Conservation (phyloP, 1,139 yeast genomes). For the Nadsonia starkeyi-henricii region DNA sequence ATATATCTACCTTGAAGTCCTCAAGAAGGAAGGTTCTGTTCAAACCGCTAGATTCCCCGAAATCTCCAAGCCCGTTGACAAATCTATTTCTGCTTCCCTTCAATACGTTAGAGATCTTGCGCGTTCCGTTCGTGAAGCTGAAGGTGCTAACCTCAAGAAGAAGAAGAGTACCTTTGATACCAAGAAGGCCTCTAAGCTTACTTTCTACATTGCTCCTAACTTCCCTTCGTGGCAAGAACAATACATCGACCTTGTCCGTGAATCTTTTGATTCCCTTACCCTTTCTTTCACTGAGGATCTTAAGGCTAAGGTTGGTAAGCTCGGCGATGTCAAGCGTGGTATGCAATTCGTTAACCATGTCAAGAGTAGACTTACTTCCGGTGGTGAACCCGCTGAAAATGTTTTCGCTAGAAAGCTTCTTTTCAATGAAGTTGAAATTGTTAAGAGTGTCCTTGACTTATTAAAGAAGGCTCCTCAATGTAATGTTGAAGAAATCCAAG, state of each 20-base stretch:
- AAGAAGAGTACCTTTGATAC: constrained; percentile 77
- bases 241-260: constrained; percentile 73
- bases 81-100: constrained; percentile 49
- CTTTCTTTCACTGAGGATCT: constrained; percentile 22
- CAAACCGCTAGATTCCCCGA: constrained; percentile 73
- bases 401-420: constrained; percentile 81
- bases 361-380: constrained; percentile 54
- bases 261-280: constrained; percentile 41
- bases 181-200: constrained; percentile 55
- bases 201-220: constrained; percentile 57
- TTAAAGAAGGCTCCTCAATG: constrained; percentile 56
- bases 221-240: constrained; percentile 96
- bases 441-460: constrained; percentile 37
- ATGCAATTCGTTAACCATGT: constrained; percentile 90
- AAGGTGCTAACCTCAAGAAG: constrained; percentile 75
- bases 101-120: constrained; percentile 64
- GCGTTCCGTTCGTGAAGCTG: constrained; percentile 83
- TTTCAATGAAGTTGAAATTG: constrained; percentile 61
- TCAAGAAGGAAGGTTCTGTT: constrained; percentile 42
- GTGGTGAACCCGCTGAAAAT: constrained; percentile 41
- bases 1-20: constrained; percentile 69
- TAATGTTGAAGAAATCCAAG: constrained; percentile 41
- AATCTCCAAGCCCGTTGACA: constrained; percentile 50
- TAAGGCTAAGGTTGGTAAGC: constrained; percentile 25
- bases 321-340: constrained; percentile 65